Evolutionary conservation across 331 rosid genomes (phyloP).

Genomic region (Cydonia oblonga): DNA sequence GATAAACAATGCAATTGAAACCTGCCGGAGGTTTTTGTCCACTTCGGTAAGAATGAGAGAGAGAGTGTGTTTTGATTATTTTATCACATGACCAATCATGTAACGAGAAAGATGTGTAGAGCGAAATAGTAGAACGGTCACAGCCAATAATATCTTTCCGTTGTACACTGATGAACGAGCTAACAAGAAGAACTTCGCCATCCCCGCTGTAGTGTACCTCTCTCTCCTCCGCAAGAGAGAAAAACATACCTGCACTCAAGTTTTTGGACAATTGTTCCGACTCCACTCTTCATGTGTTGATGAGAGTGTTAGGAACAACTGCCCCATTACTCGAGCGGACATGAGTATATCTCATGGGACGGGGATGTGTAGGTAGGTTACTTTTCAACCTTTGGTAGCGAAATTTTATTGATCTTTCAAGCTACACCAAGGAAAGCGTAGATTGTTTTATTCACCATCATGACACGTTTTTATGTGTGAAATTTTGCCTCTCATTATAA

Average conservation of each 20-base stretch:
- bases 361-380: background rate
- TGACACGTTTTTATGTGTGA: background rate
- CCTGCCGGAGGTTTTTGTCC: too few relatives aligned
- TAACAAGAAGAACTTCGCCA: background rate
- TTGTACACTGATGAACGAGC: background rate
- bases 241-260: background rate
- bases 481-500: background rate
- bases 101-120: too few relatives aligned
- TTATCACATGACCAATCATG: too few relatives aligned
- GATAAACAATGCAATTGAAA: background rate
- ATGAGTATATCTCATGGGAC: background rate
- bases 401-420: too few relatives aligned
- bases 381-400: too few relatives aligned
- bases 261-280: background rate
- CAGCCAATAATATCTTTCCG: too few relatives aligned
- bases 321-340: background rate
- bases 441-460: background rate
- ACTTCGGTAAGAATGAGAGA: too few relatives aligned
- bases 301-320: background rate
- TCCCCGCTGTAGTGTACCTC: background rate
- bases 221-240: background rate
- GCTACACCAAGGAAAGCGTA: background rate
- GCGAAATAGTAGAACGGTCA: too few relatives aligned
- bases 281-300: background rate
- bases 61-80: too few relatives aligned